Conservation (phyloP, 2,329 filamentous ascomycete species). For the Fusarium sp. region DNA sequence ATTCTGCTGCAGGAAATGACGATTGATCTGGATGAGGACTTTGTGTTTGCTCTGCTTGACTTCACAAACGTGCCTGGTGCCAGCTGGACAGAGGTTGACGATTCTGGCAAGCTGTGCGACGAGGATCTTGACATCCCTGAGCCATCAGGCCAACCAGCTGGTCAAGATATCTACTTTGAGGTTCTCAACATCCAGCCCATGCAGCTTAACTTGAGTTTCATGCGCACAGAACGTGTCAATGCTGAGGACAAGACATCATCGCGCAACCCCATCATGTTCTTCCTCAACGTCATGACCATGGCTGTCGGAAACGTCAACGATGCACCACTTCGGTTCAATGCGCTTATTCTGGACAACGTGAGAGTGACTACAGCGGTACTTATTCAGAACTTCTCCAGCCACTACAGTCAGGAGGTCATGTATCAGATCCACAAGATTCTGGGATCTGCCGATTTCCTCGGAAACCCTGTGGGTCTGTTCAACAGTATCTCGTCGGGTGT, state of each 20-base stretch:
- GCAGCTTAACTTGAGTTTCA: conserved; percentile 97
- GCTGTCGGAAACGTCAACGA: conserved; percentile 99
- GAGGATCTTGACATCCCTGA: conserved; percentile 92
- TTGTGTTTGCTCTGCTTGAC: conserved; percentile 94
- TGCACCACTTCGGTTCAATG: conserved; percentile 92
- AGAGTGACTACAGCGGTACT: conserved; percentile 87
- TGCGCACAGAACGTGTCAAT: conserved; percentile 95
- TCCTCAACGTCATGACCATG: conserved; percentile 98
- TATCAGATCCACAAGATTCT: conserved; percentile 98
- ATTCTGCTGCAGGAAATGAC: conserved; percentile 97
- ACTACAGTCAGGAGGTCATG: conserved; percentile 96
- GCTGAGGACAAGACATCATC: conserved; percentile 93
- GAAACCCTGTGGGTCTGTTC: conserved; percentile 96
- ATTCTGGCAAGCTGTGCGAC: conserved; percentile 88
- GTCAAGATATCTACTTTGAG: conserved; percentile 98
- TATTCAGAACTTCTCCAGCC: conserved; percentile 85
- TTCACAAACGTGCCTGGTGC: conserved; percentile 94
- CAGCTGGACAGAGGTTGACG: conserved; percentile 74
- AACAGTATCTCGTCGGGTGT: conserved; percentile 98
- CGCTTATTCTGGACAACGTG: conserved; percentile 93
- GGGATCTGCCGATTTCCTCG: conserved; percentile 95
- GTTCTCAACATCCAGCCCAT: conserved; percentile 96
- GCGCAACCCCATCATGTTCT: conserved; percentile 96
- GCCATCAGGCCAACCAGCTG: conserved; percentile 82
- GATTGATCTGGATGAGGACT: conserved; percentile 95